Evolutionary conservation across 345 rosid species (phyloP).

Genomic region (Excoecaria cochinchinensis): DNA sequence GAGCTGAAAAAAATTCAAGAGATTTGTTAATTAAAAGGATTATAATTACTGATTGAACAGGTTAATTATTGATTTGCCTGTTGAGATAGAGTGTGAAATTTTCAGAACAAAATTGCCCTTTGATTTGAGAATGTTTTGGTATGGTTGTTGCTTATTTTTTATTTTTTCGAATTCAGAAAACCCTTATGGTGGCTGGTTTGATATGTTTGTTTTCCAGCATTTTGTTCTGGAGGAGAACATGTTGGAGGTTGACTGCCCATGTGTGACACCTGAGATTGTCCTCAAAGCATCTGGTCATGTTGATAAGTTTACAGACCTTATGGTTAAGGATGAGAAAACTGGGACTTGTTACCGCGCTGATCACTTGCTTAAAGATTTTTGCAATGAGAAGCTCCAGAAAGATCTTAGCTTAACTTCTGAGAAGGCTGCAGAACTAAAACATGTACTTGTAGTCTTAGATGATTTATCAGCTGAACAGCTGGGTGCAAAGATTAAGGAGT

Average conservation of each 20-base stretch:
- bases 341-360: constrained; percentile 89
- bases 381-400: constrained; percentile 82
- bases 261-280: constrained; percentile 93
- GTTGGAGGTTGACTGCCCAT: constrained; percentile 93
- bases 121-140: background rate
- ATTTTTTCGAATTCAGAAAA: background rate
- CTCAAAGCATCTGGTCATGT: constrained; percentile 97
- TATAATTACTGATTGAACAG: background rate
- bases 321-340: constrained; percentile 90
- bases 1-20: background rate
- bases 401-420: constrained; percentile 63
- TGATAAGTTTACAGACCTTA: constrained; percentile 94
- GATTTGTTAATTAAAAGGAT: background rate
- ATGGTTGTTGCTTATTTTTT: background rate
- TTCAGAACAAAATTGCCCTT: background rate
- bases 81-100: background rate
- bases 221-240: constrained; percentile 89
- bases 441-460: constrained; percentile 75
- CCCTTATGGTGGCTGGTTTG: background rate
- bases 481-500: constrained; percentile 79
- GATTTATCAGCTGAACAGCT: constrained; percentile 71
- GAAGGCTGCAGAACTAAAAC: constrained; percentile 81
- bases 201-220: constrained; percentile 52
- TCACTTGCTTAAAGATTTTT: constrained; percentile 85
- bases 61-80: too few species aligned